Base-by-base conservation (phyloP, 202 grass and related monocot genomes). In the Eragrostis tef region DNA sequence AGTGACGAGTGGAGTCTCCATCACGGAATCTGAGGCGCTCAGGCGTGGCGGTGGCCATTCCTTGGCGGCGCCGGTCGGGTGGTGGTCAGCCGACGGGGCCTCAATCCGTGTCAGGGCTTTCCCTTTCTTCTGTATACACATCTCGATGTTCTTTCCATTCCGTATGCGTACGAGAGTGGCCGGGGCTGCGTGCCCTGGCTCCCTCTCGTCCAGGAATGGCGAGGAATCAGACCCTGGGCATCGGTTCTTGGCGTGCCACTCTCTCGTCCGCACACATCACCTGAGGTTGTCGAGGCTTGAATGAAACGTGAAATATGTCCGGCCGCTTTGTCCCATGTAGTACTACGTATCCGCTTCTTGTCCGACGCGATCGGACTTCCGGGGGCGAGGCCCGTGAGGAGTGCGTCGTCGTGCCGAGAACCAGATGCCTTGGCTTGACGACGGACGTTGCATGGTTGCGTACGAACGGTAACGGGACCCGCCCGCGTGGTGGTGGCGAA, bases 1-100 rank as follows among this genome's bases (percentile, higher is more conserved):
- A 25, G 49, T 20, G 56, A 9, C 44, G 56, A 15, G 67, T 79
- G 29, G 56, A 15, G 67, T 79, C 49, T 1, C 6, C 27, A 67
- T 67, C 60, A 22, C 70, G 82, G 87, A 85, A 81, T 89, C 82
- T 11, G 42, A 29, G 73, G 15, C 44, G 14, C 77, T 11, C 27
- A 29, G 73, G 15, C 44, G 14, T 70, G 16, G 45, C 70, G 44
- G 84, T 58, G 29, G 25, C 79, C 79, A 3, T 21, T n/a, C 50
- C 53, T 44, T 70, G 14, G 1, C 17, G 25, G 9, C 25, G 31
- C 9, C 25, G 17, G 76, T 70, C 54, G 54, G 5, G 46, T 64
- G 82, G 87, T 24, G 64, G 56, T 24, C 48, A 14, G 45, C 34
- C 6, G 43, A 34, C 53, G 52, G n/a, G n/a, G n/a, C 51, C 81